Evolutionary conservation across 164 flowering plant genomes (phyloP).

Genomic region (Vitis riparia): DNA sequence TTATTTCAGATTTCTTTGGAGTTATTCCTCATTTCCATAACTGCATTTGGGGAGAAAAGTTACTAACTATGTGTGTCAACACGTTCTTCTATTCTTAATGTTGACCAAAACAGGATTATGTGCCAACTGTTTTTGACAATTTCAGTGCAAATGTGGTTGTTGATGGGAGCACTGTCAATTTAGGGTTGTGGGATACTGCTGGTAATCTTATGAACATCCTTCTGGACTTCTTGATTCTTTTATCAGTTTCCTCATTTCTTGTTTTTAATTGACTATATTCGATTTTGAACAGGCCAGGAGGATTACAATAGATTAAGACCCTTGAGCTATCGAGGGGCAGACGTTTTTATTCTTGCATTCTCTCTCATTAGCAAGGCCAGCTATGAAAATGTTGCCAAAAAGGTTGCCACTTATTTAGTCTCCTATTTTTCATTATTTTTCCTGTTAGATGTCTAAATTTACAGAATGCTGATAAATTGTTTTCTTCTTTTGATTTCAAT

Average conservation of each 20-base stretch:
- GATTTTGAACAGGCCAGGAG: slow-evolving; percentile 49
- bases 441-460: neutral
- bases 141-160: slow-evolving; percentile 73
- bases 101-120: slow-evolving; percentile 49
- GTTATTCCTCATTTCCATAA: neutral
- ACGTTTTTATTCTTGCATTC: slow-evolving; percentile 68
- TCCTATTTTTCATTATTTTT: neutral
- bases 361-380: slow-evolving; percentile 77
- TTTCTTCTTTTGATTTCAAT: slow-evolving; percentile 10
- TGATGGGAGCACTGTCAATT: slow-evolving; percentile 66
- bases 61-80: neutral
- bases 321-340: slow-evolving; percentile 65
- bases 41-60: neutral
- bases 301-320: slow-evolving; percentile 68
- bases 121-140: slow-evolving; percentile 68
- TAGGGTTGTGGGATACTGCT: slow-evolving; percentile 72
- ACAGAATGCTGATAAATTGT: slow-evolving; percentile 5
- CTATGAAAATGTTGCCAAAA: slow-evolving; percentile 67
- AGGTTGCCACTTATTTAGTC: slow-evolving; percentile 31
- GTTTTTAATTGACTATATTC: neutral
- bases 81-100: neutral
- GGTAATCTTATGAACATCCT: slow-evolving; percentile 30
- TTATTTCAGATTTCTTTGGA: neutral
- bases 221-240: neutral
- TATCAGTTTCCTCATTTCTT: neutral